Base-by-base conservation (phyloP, 73 alveolate genomes). In the Vitrella brassicaformis region DNA sequence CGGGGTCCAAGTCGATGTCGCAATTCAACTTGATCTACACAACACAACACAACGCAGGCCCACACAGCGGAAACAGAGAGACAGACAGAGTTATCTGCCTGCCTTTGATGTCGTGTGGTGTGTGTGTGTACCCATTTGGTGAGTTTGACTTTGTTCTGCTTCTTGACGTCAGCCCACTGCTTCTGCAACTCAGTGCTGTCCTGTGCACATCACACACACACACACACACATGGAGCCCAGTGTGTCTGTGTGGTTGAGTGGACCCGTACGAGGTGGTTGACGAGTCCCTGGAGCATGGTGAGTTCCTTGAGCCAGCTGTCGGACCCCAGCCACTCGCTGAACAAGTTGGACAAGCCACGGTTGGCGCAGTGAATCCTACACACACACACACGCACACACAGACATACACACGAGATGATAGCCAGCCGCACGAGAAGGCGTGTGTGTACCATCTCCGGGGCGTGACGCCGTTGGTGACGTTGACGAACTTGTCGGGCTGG, bases 401-500 rank as follows among this genome's bases (percentile, higher is more conserved):
- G n/a, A n/a, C n/a, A n/a, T n/a, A n/a, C n/a, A n/a, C n/a, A n/a
- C n/a, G n/a, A n/a, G n/a, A n/a, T n/a, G n/a, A n/a, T n/a, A n/a
- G n/a, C n/a, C n/a, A n/a, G n/a, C n/a, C n/a, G n/a, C n/a, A n/a
- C n/a, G n/a, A n/a, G n/a, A n/a, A n/a, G n/a, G n/a, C n/a, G n/a
- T n/a, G n/a, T n/a, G n/a, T 14, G 22, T 39, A 39, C 99, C 99
- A 96, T 79, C 99, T 90, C 39, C 99, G 79, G 8, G 98, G 97
- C 27, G 99, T 96, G 47, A 96, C 99, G 7, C 99, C 99, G 84
- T 90, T 90, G 47, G 96, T 90, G 72, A 82, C 84, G 73, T 90
- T 90, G 80, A 75, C 81, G 74, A 90, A 82, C 71, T 90, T 90
- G 56, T 85, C 71, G 26, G 91, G 94, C 22, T 39, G 22, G 4